These are phyloP conservation scores for Pulveroboletus sp. DNA, from an alignment of 768 basidiomycete genomes.

Conservation along the genomic window DNA sequence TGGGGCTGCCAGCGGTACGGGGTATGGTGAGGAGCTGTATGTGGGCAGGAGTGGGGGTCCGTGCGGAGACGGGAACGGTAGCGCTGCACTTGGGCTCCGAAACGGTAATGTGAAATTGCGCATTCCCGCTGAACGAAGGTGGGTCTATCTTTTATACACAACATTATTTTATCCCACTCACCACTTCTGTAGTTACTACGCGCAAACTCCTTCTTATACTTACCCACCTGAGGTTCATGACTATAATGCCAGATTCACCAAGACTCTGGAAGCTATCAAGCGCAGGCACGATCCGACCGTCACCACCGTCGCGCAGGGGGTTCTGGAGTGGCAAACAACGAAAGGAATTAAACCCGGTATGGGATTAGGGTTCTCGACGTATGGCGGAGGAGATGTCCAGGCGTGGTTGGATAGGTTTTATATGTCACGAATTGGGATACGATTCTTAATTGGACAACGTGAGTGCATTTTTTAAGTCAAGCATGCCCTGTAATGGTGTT, in stretches of 20 bases:
- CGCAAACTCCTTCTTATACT: slow-evolving; percentile 58
- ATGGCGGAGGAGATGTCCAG: slow-evolving; percentile 86
- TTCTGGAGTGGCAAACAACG: slow-evolving; percentile 89
- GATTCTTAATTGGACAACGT: slow-evolving; percentile 97
- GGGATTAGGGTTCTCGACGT: slow-evolving; percentile 23
- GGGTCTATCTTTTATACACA: slow-evolving; percentile 9
- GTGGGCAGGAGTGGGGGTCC: slow-evolving; percentile 2
- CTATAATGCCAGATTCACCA: slow-evolving; percentile 90
- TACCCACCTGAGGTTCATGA: slow-evolving; percentile 95
- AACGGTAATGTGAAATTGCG: slow-evolving; percentile 62
- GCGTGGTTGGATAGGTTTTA: slow-evolving; percentile 97
- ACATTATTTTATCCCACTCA: slow-evolving; percentile 1
- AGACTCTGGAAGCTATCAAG: slow-evolving; percentile 84
- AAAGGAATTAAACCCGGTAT: slow-evolving; percentile 29
- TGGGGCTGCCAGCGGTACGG: slow-evolving; percentile 19
- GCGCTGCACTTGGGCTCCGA: slow-evolving; percentile 32
- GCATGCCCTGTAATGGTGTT: not conserved
- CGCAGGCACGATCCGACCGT: slow-evolving; percentile 95
- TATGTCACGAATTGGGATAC: slow-evolving; percentile 91
- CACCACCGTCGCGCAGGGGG: slow-evolving; percentile 93
- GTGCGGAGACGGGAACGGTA: slow-evolving; percentile 29
- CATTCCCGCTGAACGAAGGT: slow-evolving; percentile 85
- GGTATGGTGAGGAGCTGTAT: slow-evolving; percentile 1
- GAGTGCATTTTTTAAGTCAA: slow-evolving; percentile 31
- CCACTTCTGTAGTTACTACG: slow-evolving; percentile 66